Evolutionary conservation across 768 basidiomycete genomes (phyloP).

Genomic region (Lactarius tabidus): DNA sequence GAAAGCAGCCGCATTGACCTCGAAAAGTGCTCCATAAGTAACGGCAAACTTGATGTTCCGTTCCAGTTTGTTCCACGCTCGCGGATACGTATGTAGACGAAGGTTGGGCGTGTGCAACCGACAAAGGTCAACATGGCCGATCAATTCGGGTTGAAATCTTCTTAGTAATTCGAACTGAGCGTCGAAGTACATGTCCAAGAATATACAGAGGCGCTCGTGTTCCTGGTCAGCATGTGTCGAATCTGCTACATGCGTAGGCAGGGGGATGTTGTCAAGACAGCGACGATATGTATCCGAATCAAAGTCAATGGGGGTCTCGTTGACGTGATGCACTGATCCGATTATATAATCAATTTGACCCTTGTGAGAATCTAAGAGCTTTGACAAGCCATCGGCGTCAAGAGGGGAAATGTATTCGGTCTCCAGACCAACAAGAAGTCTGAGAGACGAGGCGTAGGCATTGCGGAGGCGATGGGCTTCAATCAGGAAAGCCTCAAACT

Average conservation of each 20-base stretch:
- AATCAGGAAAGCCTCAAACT: constrained; percentile 69
- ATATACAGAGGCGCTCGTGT: constrained; percentile 38
- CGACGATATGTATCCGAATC: constrained; percentile 65
- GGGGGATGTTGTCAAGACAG: constrained; percentile 46
- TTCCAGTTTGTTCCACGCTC: constrained; percentile 59
- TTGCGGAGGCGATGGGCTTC: constrained; percentile 77
- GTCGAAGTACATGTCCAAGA: constrained; percentile 77
- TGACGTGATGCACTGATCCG: constrained; percentile 91
- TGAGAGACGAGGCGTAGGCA: constrained; percentile 59
- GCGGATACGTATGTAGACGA: constrained; percentile 50
- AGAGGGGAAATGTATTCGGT: constrained; percentile 78
- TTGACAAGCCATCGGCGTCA: constrained; percentile 58
- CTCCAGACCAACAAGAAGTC: constrained; percentile 84
- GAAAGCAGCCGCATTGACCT: constrained; percentile 89
- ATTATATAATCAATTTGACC: constrained; percentile 80
- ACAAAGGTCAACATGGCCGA: constrained; percentile 94
- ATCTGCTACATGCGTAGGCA: constrained; percentile 29
- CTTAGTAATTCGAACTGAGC: constrained; percentile 69
- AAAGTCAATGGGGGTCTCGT: constrained; percentile 87
- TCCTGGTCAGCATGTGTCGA: constrained; percentile 27
- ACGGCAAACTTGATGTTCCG: constrained; percentile 73
- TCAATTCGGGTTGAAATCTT: constrained; percentile 76
- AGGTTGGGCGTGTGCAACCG: constrained; percentile 73
- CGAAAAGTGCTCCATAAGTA: constrained; percentile 86
- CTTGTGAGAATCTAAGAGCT: constrained; percentile 46